Conservation (phyloP, 805 yeast species). For the Hanseniaspora pseudoguilliermondii region DNA sequence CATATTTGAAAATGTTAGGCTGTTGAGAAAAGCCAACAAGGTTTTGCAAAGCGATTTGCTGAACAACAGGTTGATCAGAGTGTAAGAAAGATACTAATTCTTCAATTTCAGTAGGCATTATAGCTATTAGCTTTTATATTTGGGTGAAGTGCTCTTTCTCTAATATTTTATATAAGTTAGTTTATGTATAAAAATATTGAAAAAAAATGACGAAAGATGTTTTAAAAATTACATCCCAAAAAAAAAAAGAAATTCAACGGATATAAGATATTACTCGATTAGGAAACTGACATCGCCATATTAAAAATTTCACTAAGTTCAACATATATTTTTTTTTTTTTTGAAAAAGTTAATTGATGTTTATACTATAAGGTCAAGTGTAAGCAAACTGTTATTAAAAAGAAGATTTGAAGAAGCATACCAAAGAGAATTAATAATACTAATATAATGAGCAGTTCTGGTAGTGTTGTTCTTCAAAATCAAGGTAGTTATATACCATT, state of each 20-base stretch:
- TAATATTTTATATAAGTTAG: background rate
- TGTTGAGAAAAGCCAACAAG: conserved; percentile 72
- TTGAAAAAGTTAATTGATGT: too few species aligned
- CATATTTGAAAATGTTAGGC: conserved; percentile 54
- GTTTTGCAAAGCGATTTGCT: conserved; percentile 74
- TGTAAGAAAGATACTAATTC: conserved; percentile 69
- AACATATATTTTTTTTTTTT: background rate
- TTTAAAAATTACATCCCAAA: background rate
- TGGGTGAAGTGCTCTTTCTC: background rate
- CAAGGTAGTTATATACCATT: conserved; percentile 18
- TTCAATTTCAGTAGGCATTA: conserved; percentile 41
- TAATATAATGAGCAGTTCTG: conserved; percentile 1
- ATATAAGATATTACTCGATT: background rate
- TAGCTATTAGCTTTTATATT: background rate
- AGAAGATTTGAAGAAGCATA: background rate
- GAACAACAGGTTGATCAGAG: conserved; percentile 64
- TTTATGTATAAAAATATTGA: background rate
- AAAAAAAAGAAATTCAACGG: background rate
- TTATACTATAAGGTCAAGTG: too few species aligned
- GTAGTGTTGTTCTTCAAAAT: conserved; percentile 4
- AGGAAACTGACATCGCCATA: background rate
- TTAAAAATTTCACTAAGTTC: conserved; percentile 37
- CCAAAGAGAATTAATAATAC: background rate
- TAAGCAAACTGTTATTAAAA: too few species aligned
- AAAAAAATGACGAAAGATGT: background rate